Base-by-base conservation (phyloP, 305 asterid genomes). In the Plantago rigida region DNA sequence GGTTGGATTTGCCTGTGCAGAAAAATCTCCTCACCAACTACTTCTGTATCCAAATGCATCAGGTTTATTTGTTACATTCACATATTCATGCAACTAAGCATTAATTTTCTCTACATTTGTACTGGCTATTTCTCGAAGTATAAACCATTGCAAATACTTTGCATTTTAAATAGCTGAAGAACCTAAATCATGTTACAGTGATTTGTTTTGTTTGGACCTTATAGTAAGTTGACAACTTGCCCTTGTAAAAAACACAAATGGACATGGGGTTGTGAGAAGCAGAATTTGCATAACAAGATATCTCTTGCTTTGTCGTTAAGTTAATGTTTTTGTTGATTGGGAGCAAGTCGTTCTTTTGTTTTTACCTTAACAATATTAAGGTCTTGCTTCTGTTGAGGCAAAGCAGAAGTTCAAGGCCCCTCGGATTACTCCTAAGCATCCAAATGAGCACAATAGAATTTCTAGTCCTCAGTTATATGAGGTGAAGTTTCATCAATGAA, bases 321-420 rank as follows among this genome's bases (percentile, higher is more conserved):
- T 42, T 34, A 0, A 34, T 34, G 41, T 34, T 4, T 34, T 34
- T 34, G 5, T 34, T 34, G 41, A 34, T 34, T 34, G 41, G 41
- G 41, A 34, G 7, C 41, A 34, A 34, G 7, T 4, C 41, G 3
- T 63, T 62, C 19, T 64, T 52, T 12, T 57, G 26, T 15, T 1
- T 57, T 75, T 51, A 26, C 82, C 87, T 90, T 84, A 78, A 82
- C 81, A 7, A 34, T 54, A 50, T 53, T 67, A 79, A 90, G 97
- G 97, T 72, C 74, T 73, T 78, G 89, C 96, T 66, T 79, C 97
- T 72, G 73, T 79, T 45, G 97, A 87, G 89, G 97, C 97, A 57
- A 90, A 84, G 69, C 76, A 86, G 72, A 69, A 81, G 53, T 90
- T 87, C 76, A 81, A 72, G 74, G 82, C 82, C 59, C 97, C 97